A percentile compares a stretch with the other conserved stretches of the same genome.
These are phyloP conservation scores for Vanderwaltozyma yarrowii DNA, from an alignment of 805 yeast genomes.

Conservation along the genomic window DNA sequence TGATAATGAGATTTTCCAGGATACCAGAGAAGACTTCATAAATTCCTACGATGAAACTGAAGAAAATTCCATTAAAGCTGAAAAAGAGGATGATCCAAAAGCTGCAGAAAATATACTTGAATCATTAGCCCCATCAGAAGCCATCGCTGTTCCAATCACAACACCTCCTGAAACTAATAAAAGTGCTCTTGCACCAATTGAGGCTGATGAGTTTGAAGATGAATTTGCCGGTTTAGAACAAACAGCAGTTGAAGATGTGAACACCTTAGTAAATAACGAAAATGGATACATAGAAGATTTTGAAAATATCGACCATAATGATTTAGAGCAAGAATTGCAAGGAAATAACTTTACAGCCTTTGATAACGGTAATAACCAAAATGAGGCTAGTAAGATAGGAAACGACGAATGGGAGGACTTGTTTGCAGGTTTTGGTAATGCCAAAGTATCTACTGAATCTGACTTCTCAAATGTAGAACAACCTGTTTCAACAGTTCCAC, in stretches of 20 bases:
- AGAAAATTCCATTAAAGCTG: neutral
- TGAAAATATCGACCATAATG: constrained; percentile 19
- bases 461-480: neutral
- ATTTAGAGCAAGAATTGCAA: constrained; percentile 19
- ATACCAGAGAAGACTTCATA: constrained; percentile 4
- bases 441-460: constrained; percentile 4
- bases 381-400: constrained; percentile 13
- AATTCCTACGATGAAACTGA: constrained; percentile 1
- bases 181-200: constrained; percentile 10
- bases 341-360: constrained; percentile 17
- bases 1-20: constrained; percentile 28
- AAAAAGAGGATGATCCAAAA: neutral
- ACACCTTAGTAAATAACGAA: constrained; percentile 7
- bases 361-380: neutral
- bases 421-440: constrained; percentile 77
- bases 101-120: neutral
- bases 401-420: constrained; percentile 91
- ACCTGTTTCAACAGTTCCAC: constrained; percentile 4
- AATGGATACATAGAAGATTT: constrained; percentile 19
- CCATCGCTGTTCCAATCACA: too few relatives aligned
- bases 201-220: constrained; percentile 29
- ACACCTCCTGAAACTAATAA: constrained; percentile 5
- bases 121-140: neutral
- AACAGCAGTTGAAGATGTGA: constrained; percentile 32
- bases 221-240: constrained; percentile 38